Evolutionary conservation across 1,284 basidiomycete genomes (phyloP).

Genomic region (Boletus holoroseus): DNA sequence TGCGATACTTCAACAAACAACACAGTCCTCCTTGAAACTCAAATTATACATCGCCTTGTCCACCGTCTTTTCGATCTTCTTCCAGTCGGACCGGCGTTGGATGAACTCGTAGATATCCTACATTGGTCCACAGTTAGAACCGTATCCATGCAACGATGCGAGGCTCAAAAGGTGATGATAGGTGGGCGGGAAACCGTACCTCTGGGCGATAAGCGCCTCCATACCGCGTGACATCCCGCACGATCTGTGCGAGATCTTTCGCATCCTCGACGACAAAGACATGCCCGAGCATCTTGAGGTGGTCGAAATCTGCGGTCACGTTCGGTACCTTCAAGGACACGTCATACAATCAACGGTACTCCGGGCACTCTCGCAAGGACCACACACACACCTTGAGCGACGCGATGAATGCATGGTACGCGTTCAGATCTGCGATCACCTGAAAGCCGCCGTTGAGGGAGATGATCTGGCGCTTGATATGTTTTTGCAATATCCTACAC

Average conservation of each 20-base stretch:
- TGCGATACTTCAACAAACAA: slow-evolving; percentile 33
- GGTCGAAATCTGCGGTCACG: slow-evolving; percentile 83
- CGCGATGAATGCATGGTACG: slow-evolving; percentile 84
- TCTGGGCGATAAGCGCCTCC: slow-evolving; percentile 91
- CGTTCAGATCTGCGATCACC: slow-evolving; percentile 93
- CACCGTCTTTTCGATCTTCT: slow-evolving; percentile 91
- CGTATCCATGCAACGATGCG: neutral
- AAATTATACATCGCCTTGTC: slow-evolving; percentile 95
- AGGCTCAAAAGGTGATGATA: too few species aligned
- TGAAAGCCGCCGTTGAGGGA: slow-evolving; percentile 91
- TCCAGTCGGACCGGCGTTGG: slow-evolving; percentile 91
- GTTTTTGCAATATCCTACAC: slow-evolving; percentile 85
- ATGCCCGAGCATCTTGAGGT: slow-evolving; percentile 94
- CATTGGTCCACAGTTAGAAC: neutral
- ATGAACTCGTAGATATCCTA: slow-evolving; percentile 93
- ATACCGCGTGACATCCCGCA: slow-evolving; percentile 89
- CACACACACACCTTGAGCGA: slow-evolving; percentile 60
- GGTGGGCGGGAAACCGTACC: slow-evolving; percentile 38
- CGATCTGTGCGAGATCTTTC: slow-evolving; percentile 91
- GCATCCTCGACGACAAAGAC: slow-evolving; percentile 91
- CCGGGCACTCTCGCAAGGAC: neutral
- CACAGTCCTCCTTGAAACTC: slow-evolving; percentile 87
- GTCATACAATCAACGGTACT: neutral
- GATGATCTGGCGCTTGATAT: slow-evolving; percentile 95
- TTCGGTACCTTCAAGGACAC: slow-evolving; percentile 42